phyloP scores from a whole-genome alignment of 2,329 filamentous ascomycete species.

The Aureobasidium sp. region DNA sequence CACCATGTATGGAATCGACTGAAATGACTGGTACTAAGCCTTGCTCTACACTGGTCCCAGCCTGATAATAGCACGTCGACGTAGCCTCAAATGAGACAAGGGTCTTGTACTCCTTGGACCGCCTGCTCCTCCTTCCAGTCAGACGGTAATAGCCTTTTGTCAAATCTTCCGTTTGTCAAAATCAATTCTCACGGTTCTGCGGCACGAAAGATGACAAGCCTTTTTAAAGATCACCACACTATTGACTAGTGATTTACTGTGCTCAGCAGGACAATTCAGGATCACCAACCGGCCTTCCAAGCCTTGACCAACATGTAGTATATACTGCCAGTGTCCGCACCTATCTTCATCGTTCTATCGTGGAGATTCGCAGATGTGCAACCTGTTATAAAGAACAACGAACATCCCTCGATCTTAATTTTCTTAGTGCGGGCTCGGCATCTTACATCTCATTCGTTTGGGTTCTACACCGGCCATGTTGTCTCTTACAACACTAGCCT shows the following conservation, averaged over 20 bases:
- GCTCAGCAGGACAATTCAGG: not conserved
- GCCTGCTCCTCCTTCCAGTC: not conserved
- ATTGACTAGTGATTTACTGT: not conserved
- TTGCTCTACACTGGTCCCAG: not conserved
- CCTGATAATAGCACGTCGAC: not conserved
- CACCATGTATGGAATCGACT: not conserved
- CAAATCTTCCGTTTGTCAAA: not conserved
- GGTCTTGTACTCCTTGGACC: not conserved
- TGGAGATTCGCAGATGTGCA: not conserved
- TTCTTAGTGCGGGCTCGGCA: not conserved
- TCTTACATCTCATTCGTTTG: not conserved
- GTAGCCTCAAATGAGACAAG: not conserved
- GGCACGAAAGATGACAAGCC: conserved; percentile 1
- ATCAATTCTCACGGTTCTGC: not conserved
- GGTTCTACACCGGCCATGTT: not conserved
- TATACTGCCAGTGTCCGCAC: not conserved
- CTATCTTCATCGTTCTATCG: not conserved
- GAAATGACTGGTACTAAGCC: not conserved
- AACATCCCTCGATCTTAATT: not conserved
- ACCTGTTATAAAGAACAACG: not conserved
- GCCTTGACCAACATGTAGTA: not conserved
- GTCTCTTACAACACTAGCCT: not conserved
- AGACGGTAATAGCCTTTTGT: not conserved
- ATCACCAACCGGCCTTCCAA: not conserved
- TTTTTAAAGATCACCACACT: not conserved